Percentiles rank a stretch among this genome's conserved stretches.
Conservation (phyloP, 2,329 filamentous ascomycete species). For the Alternaria conjuncta region DNA sequence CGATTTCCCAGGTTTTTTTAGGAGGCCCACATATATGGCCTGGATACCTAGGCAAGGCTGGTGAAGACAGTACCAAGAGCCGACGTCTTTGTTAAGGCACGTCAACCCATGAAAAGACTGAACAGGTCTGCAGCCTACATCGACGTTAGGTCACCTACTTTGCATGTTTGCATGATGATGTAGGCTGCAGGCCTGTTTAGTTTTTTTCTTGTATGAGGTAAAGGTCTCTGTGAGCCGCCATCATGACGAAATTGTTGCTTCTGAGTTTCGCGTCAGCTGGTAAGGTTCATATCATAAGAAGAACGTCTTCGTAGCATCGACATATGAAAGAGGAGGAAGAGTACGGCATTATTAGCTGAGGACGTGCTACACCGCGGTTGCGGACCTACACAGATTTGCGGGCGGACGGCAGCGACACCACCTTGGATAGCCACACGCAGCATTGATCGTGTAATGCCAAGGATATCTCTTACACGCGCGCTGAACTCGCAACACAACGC, state of each 20-base stretch:
- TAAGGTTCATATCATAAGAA: not conserved
- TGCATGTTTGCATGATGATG: too few species aligned
- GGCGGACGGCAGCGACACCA: not conserved
- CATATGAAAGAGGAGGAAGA: not conserved
- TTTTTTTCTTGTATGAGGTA: too few species aligned
- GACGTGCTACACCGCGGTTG: not conserved
- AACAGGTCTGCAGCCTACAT: too few species aligned
- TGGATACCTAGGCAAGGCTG: too few species aligned
- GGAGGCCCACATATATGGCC: too few species aligned
- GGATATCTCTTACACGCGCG: not conserved
- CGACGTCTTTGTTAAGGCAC: too few species aligned
- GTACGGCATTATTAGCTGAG: not conserved
- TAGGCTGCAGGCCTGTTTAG: too few species aligned
- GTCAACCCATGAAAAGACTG: too few species aligned
- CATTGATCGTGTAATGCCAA: not conserved
- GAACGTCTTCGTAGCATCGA: not conserved
- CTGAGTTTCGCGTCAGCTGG: not conserved
- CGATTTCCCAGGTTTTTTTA: too few species aligned
- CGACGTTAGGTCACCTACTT: too few species aligned
- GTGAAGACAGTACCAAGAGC: too few species aligned
- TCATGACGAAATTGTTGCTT: not conserved
- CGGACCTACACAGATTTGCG: not conserved
- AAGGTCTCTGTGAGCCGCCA: not conserved
- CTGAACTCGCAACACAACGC: not conserved
- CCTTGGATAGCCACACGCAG: not conserved